Evolutionary conservation across 2,329 filamentous ascomycete species (phyloP).

Genomic region (Hypoxylon sp.): DNA sequence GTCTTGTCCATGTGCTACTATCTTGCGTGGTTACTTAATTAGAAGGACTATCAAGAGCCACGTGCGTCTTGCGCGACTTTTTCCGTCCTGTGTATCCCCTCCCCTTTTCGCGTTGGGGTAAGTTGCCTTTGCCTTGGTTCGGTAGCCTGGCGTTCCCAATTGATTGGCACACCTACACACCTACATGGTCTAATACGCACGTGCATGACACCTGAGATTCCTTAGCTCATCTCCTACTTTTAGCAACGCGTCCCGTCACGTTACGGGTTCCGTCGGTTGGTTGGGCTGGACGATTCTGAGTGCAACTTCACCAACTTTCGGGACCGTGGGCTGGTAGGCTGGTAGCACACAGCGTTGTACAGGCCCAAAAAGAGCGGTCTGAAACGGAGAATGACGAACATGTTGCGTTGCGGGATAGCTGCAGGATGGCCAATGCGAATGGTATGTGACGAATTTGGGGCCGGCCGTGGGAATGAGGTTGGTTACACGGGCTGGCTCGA

Average conservation of each 20-base stretch:
- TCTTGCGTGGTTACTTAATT: neutral
- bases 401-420: neutral
- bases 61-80: constrained; percentile 10
- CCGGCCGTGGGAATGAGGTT: neutral
- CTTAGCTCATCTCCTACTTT: neutral
- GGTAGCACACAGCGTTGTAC: neutral
- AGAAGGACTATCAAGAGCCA: constrained; percentile 18
- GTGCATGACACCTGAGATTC: neutral
- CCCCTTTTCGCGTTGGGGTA: constrained; percentile 1
- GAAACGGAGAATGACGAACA: neutral
- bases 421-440: neutral
- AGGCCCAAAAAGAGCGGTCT: neutral
- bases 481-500: neutral
- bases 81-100: neutral
- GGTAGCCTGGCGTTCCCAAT: constrained; percentile 1
- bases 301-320: neutral
- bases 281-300: neutral
- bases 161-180: neutral
- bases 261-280: neutral
- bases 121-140: neutral
- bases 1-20: neutral
- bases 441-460: neutral
- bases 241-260: neutral
- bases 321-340: neutral
- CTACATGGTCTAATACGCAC: neutral